These are phyloP conservation scores for Medicago arabica DNA, from an alignment of 306 rosid species.

Conservation along the genomic window DNA sequence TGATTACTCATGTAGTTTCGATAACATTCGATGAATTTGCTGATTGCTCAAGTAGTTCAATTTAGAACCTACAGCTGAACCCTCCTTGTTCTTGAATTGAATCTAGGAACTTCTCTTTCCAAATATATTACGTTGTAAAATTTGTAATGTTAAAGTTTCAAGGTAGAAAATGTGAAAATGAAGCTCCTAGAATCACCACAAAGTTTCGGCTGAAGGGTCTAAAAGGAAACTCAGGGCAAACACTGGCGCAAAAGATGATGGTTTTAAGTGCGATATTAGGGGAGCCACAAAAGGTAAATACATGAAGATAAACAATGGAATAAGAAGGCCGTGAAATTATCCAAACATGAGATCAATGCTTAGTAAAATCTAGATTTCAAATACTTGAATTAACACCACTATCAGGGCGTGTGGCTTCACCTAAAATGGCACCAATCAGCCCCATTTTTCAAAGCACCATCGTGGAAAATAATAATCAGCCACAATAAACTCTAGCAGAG, in stretches of 20 bases:
- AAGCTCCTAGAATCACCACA: background rate
- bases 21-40: background rate
- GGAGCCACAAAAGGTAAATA: conserved; percentile 13
- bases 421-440: too few species aligned
- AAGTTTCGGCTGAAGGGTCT: background rate
- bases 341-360: conserved; percentile 27
- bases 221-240: too few species aligned
- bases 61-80: too few species aligned
- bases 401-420: background rate
- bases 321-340: conserved; percentile 30
- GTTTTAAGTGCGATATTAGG: background rate
- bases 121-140: conserved; percentile 12
- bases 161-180: background rate
- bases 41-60: too few species aligned
- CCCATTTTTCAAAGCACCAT: too few species aligned
- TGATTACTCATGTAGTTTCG: background rate
- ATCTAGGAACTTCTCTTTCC: too few species aligned
- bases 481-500: too few species aligned
- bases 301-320: conserved; percentile 16
- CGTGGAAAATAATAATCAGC: too few species aligned
- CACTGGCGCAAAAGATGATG: too few species aligned
- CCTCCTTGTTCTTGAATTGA: too few species aligned
- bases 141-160: conserved; percentile 28
- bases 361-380: conserved; percentile 4
- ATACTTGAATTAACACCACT: background rate